Conservation (phyloP, 495 filamentous ascomycete genomes). For the Pseudotulostoma volvatum region DNA sequence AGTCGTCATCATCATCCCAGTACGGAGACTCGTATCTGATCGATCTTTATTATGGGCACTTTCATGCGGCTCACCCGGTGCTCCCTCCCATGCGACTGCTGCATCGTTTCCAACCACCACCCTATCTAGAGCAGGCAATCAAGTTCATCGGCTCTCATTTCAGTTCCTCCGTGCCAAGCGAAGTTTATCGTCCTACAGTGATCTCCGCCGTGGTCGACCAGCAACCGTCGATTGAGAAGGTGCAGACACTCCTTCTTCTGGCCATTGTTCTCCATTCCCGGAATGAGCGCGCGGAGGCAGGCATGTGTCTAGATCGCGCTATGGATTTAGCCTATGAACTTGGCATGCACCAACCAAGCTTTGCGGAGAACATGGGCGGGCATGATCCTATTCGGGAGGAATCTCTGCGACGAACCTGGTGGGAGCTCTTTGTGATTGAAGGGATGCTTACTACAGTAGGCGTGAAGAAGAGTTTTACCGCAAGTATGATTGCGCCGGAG, state of each 20-base stretch:
- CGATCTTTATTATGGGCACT: conserved; percentile 31
- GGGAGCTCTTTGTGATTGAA: conserved; percentile 75
- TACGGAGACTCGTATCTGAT: conserved; percentile 26
- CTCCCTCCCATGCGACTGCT: conserved; percentile 22
- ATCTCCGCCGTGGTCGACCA: conserved; percentile 21
- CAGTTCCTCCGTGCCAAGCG: conserved; percentile 23
- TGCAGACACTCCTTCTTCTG: conserved; percentile 64
- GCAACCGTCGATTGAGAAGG: conserved; percentile 24
- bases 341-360: conserved; percentile 48
- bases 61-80: conserved; percentile 30
- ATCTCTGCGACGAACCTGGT: conserved; percentile 76
- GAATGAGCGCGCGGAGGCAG: conserved; percentile 48
- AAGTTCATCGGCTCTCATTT: conserved; percentile 33
- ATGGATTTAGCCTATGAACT: conserved; percentile 58
- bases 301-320: conserved; percentile 47
- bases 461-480: conserved; percentile 20
- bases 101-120: conserved; percentile 15
- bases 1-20: conserved; percentile 14
- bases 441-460: conserved; percentile 35
- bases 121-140: conserved; percentile 29
- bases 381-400: conserved; percentile 47
- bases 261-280: conserved; percentile 64
- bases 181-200: conserved; percentile 24
- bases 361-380: conserved; percentile 27
- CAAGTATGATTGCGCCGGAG: conserved; percentile 20